Evolutionary conservation across 495 filamentous ascomycete species (phyloP), one percentile per base, ranked within the genome.

Genomic region (Rostrohypoxylon terebratum): DNA sequence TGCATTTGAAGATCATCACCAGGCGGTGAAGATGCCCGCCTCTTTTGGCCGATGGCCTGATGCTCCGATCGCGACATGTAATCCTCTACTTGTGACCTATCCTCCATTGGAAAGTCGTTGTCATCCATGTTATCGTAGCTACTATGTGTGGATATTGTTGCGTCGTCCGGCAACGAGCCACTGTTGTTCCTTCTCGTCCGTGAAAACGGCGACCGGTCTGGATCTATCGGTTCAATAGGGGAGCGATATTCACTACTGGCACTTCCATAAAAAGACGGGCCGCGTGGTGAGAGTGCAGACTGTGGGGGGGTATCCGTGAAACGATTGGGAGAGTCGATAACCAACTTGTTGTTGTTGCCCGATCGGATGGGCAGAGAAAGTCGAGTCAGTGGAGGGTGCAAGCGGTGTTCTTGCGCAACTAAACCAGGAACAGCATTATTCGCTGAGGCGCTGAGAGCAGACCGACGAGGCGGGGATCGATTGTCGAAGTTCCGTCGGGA

Each of bases 21-120:
- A 9, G 90, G 92, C 23, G 93, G 92, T 23, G 93, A 94, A 2
- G 92, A 94, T 23, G 94, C 93, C 60, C 92, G 85, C 66, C 94
- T 87, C 78, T 97, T 97, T 78, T 91, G 81, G 68, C 93, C 84
- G 58, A 69, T 68, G 23, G 74, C 69, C 20, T 69, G 76, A 53
- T 69, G 70, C 33, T 79, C 87, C 45, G 73, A 78, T 54, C 78
- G 77, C 44, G 77, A 78, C 60, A 82, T 81, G 64, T 78, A 81
- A 60, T 82, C 77, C 47, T 91, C 89, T 61, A 93, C 83, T 68
- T 88, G 83, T 59, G 83, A 78, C 4, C 84, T 85, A 50, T 94
- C 90, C 66, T 94, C 92, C 71, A 91, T 87, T 16, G 87, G 83
- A 57, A 92, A 91, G 61, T 91, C 89, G 13, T 77, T 83, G 64